Percentiles rank a stretch among this genome's conserved stretches.
Conservation (phyloP, 2,329 filamentous ascomycete genomes). For the Ploettnerulaceae sp. region DNA sequence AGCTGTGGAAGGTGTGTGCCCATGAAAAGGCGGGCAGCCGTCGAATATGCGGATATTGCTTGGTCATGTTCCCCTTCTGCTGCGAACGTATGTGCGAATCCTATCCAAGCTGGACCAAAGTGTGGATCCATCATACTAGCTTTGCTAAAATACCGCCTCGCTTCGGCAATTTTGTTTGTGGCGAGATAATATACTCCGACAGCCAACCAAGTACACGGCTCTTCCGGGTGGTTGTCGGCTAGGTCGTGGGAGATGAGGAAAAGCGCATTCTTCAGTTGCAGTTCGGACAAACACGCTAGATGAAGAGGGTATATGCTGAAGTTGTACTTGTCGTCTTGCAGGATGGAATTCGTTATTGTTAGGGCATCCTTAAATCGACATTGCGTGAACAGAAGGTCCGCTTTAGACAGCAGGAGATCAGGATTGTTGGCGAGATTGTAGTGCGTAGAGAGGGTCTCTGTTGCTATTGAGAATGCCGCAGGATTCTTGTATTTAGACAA, state of each 20-base stretch:
- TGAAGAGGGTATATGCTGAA: constrained; percentile 87
- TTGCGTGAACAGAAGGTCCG: constrained; percentile 89
- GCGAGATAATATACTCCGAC: constrained; percentile 93
- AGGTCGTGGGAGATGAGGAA: constrained; percentile 92
- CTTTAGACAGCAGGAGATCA: constrained; percentile 83
- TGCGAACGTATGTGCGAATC: constrained; percentile 96
- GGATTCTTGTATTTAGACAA: constrained; percentile 94
- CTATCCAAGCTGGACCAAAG: constrained; percentile 97
- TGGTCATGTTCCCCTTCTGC: constrained; percentile 97
- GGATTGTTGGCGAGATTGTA: constrained; percentile 84
- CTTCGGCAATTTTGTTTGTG: constrained; percentile 85
- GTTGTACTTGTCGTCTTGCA: constrained; percentile 82
- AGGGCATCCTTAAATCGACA: constrained; percentile 89
- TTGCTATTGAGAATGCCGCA: constrained; percentile 73
- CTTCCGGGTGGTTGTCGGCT: constrained; percentile 84
- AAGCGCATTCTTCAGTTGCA: constrained; percentile 78
- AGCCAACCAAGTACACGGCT: constrained; percentile 88
- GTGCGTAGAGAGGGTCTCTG: constrained; percentile 87
- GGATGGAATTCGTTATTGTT: constrained; percentile 74
- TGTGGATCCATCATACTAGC: constrained; percentile 96
- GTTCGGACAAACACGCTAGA: constrained; percentile 84
- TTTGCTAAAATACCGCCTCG: constrained; percentile 93
- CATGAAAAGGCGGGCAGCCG: constrained; percentile 89
- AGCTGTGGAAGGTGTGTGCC: constrained; percentile 93
- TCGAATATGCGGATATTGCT: constrained; percentile 95